Percentiles rank a stretch among this genome's conserved stretches.
These are phyloP conservation scores for Ligustrum vulgare DNA, from an alignment of 257 asterid genomes.

Conservation along the genomic window DNA sequence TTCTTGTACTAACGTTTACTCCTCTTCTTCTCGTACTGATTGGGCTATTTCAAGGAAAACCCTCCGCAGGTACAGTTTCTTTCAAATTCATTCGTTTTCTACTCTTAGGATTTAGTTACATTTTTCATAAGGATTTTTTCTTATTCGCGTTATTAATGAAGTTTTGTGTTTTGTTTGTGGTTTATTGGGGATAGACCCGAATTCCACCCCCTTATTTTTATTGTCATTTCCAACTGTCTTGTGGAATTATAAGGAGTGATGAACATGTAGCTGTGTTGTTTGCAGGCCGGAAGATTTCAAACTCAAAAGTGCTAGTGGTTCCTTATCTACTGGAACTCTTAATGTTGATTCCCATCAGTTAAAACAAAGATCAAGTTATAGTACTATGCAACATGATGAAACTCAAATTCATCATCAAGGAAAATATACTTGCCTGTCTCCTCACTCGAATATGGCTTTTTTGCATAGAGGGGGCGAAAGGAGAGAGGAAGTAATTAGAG, in stretches of 20 bases:
- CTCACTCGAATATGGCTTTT: conserved; percentile 8
- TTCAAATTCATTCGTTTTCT: neutral
- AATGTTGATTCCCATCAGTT: conserved; percentile 37
- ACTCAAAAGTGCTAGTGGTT: conserved; percentile 22
- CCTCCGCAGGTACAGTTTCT: conserved; percentile 52
- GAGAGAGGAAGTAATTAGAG: conserved; percentile 16
- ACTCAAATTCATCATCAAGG: conserved; percentile 23
- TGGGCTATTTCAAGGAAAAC: conserved; percentile 42
- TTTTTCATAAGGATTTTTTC: conserved; percentile 16
- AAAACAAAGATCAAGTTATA: conserved; percentile 42
- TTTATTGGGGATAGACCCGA: neutral
- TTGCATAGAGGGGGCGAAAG: conserved; percentile 22
- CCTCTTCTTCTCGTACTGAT: conserved; percentile 35
- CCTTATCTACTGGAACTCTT: conserved; percentile 29
- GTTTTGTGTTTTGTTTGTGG: neutral
- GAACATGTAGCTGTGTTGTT: conserved; percentile 3
- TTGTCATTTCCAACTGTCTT: neutral
- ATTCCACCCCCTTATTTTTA: neutral
- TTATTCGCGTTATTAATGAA: neutral
- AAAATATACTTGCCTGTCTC: conserved; percentile 6
- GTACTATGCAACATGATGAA: conserved; percentile 18
- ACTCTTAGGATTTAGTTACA: neutral
- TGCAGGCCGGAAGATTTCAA: conserved; percentile 60
- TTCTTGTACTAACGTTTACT: conserved; percentile 37
- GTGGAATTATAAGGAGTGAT: neutral